phyloP scores from a whole-genome alignment of 1,139 yeast species.

The Taiozyma sp. region DNA sequence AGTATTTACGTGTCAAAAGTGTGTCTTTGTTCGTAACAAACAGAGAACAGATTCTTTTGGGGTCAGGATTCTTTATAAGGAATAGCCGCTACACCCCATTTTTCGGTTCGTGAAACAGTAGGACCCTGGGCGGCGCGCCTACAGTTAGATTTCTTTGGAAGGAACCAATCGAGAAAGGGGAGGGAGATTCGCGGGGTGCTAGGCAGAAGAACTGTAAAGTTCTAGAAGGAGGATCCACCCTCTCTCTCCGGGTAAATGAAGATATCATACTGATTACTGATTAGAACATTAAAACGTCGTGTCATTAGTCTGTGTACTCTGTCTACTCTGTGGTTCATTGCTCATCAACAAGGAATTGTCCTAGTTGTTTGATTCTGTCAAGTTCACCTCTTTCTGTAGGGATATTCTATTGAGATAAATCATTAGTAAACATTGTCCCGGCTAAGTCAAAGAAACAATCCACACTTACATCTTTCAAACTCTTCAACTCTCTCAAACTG shows the following conservation, averaged over 20 bases:
- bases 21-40: background rate
- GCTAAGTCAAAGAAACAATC: background rate
- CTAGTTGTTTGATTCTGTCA: background rate
- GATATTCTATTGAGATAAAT: background rate
- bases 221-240: background rate
- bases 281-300: background rate
- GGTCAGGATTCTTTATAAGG: background rate
- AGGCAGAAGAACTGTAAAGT: background rate
- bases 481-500: constrained; percentile 16
- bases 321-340: background rate
- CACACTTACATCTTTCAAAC: constrained; percentile 17
- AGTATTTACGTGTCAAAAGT: too few species aligned
- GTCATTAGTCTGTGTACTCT: background rate
- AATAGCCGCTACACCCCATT: background rate
- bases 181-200: background rate
- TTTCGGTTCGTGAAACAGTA: background rate
- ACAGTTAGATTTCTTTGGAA: background rate
- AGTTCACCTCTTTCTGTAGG: background rate
- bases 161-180: background rate
- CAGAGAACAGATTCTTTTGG: background rate
- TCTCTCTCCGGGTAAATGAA: background rate
- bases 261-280: too few species aligned
- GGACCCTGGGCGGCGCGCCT: background rate
- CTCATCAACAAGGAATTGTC: background rate
- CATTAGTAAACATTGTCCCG: background rate